These are phyloP conservation scores for Boehmeria nivea DNA, from an alignment of 306 rosid genomes.

Conservation along the genomic window DNA sequence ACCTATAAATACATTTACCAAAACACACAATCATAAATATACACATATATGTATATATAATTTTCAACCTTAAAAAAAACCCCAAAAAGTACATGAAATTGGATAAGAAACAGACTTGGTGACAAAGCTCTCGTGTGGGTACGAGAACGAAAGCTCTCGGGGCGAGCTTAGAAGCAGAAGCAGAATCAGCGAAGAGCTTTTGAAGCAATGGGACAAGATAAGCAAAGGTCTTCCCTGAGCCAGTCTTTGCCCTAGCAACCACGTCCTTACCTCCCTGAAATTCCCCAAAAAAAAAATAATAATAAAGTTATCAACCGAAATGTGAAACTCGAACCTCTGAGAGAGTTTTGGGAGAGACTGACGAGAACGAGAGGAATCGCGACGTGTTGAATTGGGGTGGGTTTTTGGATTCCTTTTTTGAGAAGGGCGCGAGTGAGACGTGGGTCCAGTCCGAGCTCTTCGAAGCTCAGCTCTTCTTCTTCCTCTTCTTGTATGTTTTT, in stretches of 20 bases:
- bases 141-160: constrained; percentile 74
- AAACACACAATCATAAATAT: background rate
- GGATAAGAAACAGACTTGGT: constrained; percentile 46
- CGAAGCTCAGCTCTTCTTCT: constrained; percentile 46
- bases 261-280: constrained; percentile 89
- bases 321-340: background rate
- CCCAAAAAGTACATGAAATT: background rate
- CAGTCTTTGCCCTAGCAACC: constrained; percentile 91
- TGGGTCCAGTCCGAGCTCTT: constrained; percentile 60
- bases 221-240: constrained; percentile 93
- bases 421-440: constrained; percentile 51
- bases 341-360: background rate
- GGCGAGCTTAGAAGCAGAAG: constrained; percentile 53
- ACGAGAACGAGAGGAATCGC: constrained; percentile 77
- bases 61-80: background rate
- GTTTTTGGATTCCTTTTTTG: constrained; percentile 51
- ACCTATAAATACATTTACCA: constrained; percentile 35
- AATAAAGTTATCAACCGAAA: background rate
- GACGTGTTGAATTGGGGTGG: constrained; percentile 81
- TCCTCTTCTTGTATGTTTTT: constrained; percentile 29
- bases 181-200: constrained; percentile 50
- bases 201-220: constrained; percentile 88
- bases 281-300: background rate
- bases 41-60: no score
- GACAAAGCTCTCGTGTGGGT: constrained; percentile 75